A percentile compares a stretch with the other conserved stretches of the same genome.
These are phyloP conservation scores for Metschnikowia sp. DNA, from an alignment of 805 yeast genomes.

Conservation along the genomic window DNA sequence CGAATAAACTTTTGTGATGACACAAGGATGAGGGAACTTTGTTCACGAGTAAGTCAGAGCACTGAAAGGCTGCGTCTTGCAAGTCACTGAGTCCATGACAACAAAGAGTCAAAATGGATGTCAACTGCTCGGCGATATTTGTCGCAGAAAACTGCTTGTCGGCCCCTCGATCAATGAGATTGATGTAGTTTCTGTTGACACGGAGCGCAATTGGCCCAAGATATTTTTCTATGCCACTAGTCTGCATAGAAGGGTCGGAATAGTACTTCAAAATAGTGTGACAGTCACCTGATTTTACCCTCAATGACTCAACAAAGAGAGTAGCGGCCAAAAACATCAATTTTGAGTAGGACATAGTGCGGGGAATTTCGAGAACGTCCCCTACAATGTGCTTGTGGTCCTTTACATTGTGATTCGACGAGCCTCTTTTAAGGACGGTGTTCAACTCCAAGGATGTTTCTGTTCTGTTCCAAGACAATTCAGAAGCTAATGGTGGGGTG, in stretches of 20 bases:
- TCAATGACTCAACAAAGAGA: constrained; percentile 68
- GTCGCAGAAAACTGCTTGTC: constrained; percentile 54
- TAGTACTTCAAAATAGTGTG: constrained; percentile 73
- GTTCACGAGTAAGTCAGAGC: constrained; percentile 65
- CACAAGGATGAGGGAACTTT: constrained; percentile 77
- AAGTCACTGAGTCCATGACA: constrained; percentile 74
- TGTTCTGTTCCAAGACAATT: constrained; percentile 52
- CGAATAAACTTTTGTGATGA: constrained; percentile 65
- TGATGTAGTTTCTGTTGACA: constrained; percentile 55
- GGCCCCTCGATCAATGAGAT: constrained; percentile 50
- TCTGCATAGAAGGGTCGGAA: constrained; percentile 78
- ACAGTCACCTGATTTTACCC: constrained; percentile 80
- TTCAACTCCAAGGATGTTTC: constrained; percentile 92
- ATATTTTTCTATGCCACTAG: constrained; percentile 63
- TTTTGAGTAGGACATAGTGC: constrained; percentile 64
- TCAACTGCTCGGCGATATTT: constrained; percentile 61
- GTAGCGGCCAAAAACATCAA: constrained; percentile 86
- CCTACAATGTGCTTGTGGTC: constrained; percentile 65
- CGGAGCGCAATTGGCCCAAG: constrained; percentile 63
- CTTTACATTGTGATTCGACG: constrained; percentile 76
- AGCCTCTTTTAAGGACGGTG: constrained; percentile 83
- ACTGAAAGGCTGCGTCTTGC: constrained; percentile 75
- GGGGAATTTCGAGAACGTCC: constrained; percentile 47
- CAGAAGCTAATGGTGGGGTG: constrained; percentile 42
- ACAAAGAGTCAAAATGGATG: constrained; percentile 61